A percentile compares a stretch with the other conserved stretches of the same genome.
phyloP scores from a whole-genome alignment of 108 stramenopile species.

The Conticribra guillardii region DNA sequence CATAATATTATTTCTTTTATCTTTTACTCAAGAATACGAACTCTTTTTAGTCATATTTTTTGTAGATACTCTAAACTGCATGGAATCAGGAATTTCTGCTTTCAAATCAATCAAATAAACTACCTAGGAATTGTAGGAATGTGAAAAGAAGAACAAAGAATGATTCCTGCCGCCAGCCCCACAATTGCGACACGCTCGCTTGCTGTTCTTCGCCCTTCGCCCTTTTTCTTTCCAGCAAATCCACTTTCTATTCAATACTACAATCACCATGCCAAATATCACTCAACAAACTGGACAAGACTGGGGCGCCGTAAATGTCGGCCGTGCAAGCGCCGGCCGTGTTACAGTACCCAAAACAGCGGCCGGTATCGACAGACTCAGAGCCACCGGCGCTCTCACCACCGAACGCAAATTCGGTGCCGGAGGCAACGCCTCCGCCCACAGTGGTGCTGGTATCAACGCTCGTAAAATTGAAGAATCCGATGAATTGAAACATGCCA shows the following conservation, averaged over 20 bases:
- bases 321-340: slow-evolving; percentile 47
- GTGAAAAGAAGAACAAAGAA: slow-evolving; percentile 1
- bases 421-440: slow-evolving; percentile 91
- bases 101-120: neutral
- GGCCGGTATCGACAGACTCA: slow-evolving; percentile 51
- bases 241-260: no score
- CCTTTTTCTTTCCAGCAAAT: no score
- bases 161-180: neutral
- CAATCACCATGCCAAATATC: slow-evolving; percentile 50
- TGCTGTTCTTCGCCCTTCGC: no score
- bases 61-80: no score
- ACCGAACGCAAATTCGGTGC: slow-evolving; percentile 70
- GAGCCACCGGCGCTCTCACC: slow-evolving; percentile 64
- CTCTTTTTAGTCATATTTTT: no score
- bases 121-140: slow-evolving; percentile 2
- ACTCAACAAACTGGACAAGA: slow-evolving; percentile 73
- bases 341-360: slow-evolving; percentile 62
- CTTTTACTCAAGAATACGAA: no score
- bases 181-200: neutral
- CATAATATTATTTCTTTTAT: no score
- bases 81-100: neutral
- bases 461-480: slow-evolving; percentile 93
- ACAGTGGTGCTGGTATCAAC: slow-evolving; percentile 71
- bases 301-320: slow-evolving; percentile 86
- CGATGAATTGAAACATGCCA: slow-evolving; percentile 89